A percentile compares a stretch with the other conserved stretches of the same genome.
phyloP scores from a whole-genome alignment of 371 early-diverging fungal species.

The Basidiobolus meristosporus region DNA sequence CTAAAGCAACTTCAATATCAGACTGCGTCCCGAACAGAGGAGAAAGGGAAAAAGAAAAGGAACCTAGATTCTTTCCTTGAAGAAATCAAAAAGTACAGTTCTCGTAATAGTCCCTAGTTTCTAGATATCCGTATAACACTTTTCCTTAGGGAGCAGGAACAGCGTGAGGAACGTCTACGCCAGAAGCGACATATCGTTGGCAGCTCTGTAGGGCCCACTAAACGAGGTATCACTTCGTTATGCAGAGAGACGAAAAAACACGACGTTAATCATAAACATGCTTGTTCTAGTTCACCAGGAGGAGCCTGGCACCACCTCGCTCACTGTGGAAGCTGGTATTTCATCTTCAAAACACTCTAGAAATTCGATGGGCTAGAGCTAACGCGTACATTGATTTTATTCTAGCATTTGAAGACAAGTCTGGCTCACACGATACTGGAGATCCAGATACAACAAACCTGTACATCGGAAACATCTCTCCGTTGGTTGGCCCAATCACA shows the following conservation, averaged over 20 bases:
- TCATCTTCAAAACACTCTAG: not conserved
- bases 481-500: slow-evolving; percentile 8
- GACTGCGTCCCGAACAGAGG: slow-evolving; percentile 9
- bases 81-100: slow-evolving; percentile 49
- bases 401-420: slow-evolving; percentile 16
- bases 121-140: not conserved
- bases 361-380: too few species aligned
- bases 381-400: not conserved
- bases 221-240: not conserved
- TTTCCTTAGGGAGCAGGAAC: not conserved
- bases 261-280: not conserved
- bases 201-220: not conserved
- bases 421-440: slow-evolving; percentile 47
- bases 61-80: slow-evolving; percentile 70
- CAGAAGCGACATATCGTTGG: not conserved
- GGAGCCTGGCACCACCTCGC: slow-evolving; percentile 1
- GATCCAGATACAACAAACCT: slow-evolving; percentile 74
- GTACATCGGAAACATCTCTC: slow-evolving; percentile 71
- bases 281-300: not conserved
- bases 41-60: slow-evolving; percentile 39
- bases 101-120: not conserved
- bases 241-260: not conserved
- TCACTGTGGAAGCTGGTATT: slow-evolving; percentile 15
- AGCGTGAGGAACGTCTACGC: not conserved
- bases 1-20: slow-evolving; percentile 1